Evolutionary conservation across 208 protist species (phyloP), one percentile per base, ranked within the genome.

Genomic region (Lotmaria passim): DNA sequence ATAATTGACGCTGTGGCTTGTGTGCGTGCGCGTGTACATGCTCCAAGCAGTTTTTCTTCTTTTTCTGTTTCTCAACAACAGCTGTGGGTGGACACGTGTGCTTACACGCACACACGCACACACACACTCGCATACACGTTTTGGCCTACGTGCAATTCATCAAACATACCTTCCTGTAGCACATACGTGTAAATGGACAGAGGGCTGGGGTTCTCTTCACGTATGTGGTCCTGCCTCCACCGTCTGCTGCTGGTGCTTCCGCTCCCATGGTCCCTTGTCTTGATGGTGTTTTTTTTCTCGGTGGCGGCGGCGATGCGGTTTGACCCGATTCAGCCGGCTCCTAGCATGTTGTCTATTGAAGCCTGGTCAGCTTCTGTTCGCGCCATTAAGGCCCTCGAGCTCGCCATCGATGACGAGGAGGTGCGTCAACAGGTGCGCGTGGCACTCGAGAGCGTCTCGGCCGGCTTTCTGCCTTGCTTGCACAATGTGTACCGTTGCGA

Each of bases 401-500:
- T 21, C 12, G 60, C 60, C 33, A 66, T 66, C 34, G 47, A 66
- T 2, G 34, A 43, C 14, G 19, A 17, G 33, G 21, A 39, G 28
- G 60, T 66, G 15, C 30, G 23, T 3, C 21, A 39, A 7, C 17
- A 56, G 11, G 60, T 66, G 28, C 46, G 21, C 0, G 6, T n/a
- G 14, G 59, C 68, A 7, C 68, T 74, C 15, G 33, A 31, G 23
- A 39, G 46, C 19, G 23, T n/a, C 15, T 17, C 23, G 15, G 26
- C 5, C 0, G 59, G 59, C 17, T 74, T 74, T 21, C 26, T 38
- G 30, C 30, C 12, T 0, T 74, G 68, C 31, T 4, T 2, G 3
- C 43, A 48, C 31, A 51, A 56, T 8, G 46, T 74, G 5, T 67
- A 61, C 39, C 68, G 59, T 1, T 74, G 68, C 68, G 19, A 59